Evolutionary conservation across 2,329 filamentous ascomycete genomes (phyloP).

Genomic region (Penicillium sp.): DNA sequence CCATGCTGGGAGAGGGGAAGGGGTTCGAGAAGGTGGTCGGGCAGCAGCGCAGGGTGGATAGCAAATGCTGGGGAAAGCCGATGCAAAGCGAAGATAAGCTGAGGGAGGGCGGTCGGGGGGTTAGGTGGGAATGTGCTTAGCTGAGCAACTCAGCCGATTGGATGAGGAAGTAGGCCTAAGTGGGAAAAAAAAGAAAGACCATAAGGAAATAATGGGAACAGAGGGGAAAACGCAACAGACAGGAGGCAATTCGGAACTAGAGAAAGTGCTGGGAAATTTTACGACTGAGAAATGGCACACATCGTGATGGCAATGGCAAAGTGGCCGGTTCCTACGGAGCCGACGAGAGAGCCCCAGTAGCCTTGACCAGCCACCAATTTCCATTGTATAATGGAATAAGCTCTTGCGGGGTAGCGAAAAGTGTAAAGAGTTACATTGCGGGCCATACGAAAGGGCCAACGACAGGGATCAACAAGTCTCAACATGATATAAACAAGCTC

Average conservation of each 20-base stretch:
- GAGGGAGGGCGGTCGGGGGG: conserved; percentile 35
- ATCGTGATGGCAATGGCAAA: neutral
- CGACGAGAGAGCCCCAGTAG: neutral
- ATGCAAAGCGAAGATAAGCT: conserved; percentile 44
- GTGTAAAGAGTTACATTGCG: conserved; percentile 15
- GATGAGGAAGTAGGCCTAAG: neutral
- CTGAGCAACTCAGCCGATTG: conserved; percentile 23
- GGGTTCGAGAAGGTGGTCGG: conserved; percentile 10
- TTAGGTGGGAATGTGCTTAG: conserved; percentile 15
- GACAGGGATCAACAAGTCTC: no score
- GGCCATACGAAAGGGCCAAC: neutral
- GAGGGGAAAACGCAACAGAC: neutral
- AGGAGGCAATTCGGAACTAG: conserved; percentile 4
- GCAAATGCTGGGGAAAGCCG: conserved; percentile 32
- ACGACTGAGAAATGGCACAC: neutral
- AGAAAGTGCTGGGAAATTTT: neutral
- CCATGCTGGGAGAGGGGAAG: conserved; percentile 19
- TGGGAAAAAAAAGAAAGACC: conserved; percentile 5
- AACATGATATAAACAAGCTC: no score
- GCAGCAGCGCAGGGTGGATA: conserved; percentile 20
- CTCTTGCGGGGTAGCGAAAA: conserved; percentile 33
- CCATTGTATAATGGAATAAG: conserved; percentile 24
- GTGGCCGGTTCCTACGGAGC: neutral
- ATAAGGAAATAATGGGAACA: neutral
- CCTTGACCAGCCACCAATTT: conserved; percentile 17